Evolutionary conservation across 2,329 filamentous ascomycete species (phyloP).

Genomic region (Rhytidhysteron rufulum): DNA sequence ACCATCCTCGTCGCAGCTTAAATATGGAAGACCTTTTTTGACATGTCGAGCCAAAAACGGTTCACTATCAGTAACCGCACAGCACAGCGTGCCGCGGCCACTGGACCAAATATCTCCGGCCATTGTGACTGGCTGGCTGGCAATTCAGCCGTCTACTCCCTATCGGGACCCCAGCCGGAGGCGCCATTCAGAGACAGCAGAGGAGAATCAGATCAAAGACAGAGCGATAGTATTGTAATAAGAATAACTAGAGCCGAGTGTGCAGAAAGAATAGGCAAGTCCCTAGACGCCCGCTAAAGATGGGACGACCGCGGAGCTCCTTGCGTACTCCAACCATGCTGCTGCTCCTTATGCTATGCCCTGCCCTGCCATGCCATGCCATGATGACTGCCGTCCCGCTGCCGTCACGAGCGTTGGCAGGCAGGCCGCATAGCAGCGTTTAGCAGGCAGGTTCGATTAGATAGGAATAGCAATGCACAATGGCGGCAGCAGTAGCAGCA

Average conservation of each 20-base stretch:
- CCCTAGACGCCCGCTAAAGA: conserved; percentile 33
- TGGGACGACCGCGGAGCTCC: conserved; percentile 12
- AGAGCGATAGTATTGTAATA: too few species aligned
- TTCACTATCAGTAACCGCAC: conserved; percentile 21
- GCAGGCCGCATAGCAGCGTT: too few species aligned
- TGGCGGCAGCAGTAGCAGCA: too few species aligned
- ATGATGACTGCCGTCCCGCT: too few species aligned
- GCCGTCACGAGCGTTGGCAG: too few species aligned
- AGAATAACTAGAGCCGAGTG: too few species aligned
- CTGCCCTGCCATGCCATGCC: too few species aligned
- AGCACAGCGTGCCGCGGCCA: conserved; percentile 14
- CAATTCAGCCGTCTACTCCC: conserved; percentile 33
- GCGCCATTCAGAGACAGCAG: not conserved
- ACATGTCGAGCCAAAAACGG: conserved; percentile 13
- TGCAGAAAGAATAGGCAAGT: not conserved
- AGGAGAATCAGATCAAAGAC: too few species aligned
- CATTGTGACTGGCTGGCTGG: conserved; percentile 22
- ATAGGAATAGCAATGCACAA: too few species aligned
- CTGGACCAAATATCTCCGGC: conserved; percentile 28
- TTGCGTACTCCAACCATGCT: conserved; percentile 11
- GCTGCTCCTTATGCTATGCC: too few species aligned
- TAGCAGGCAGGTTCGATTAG: too few species aligned
- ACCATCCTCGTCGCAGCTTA: conserved; percentile 13
- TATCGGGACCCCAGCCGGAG: conserved; percentile 28
- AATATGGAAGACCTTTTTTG: conserved; percentile 13